These are phyloP conservation scores for Kwoniella heveanensis DNA, from an alignment of 768 basidiomycete species.

Conservation along the genomic window DNA sequence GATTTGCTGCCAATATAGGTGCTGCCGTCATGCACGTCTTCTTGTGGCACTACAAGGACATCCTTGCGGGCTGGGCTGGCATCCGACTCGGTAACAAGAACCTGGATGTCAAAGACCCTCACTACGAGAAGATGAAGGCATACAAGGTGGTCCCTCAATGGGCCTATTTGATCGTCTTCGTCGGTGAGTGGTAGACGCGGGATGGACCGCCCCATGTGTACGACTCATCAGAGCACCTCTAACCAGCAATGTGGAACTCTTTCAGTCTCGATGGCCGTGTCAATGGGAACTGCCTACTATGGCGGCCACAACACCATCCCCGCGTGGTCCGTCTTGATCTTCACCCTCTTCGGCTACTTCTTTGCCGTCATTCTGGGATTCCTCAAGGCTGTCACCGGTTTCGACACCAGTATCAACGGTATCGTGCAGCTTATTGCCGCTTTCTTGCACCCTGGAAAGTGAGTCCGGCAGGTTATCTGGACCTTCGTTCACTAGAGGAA, in stretches of 20 bases:
- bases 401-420: slow-evolving; percentile 61
- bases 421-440: slow-evolving; percentile 62
- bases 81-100: slow-evolving; percentile 45
- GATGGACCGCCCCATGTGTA: too few species aligned
- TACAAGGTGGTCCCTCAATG: slow-evolving; percentile 49
- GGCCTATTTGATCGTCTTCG: slow-evolving; percentile 2
- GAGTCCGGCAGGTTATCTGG: slow-evolving; percentile 32
- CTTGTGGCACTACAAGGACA: slow-evolving; percentile 63
- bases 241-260: too few species aligned
- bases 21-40: slow-evolving; percentile 61
- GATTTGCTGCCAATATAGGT: slow-evolving; percentile 6
- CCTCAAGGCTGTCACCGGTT: slow-evolving; percentile 63
- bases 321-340: slow-evolving; percentile 39
- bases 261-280: slow-evolving; percentile 56
- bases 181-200: too few species aligned
- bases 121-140: slow-evolving; percentile 55
- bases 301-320: slow-evolving; percentile 55
- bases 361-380: slow-evolving; percentile 61
- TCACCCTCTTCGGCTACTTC: slow-evolving; percentile 35
- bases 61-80: slow-evolving; percentile 53
- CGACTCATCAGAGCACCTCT: too few species aligned
- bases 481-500: too few species aligned
- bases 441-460: slow-evolving; percentile 64
- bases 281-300: slow-evolving; percentile 59
- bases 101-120: slow-evolving; percentile 58